These are phyloP conservation scores for Torulaspora microellipsoides DNA, from an alignment of 805 yeast species.

Conservation along the genomic window DNA sequence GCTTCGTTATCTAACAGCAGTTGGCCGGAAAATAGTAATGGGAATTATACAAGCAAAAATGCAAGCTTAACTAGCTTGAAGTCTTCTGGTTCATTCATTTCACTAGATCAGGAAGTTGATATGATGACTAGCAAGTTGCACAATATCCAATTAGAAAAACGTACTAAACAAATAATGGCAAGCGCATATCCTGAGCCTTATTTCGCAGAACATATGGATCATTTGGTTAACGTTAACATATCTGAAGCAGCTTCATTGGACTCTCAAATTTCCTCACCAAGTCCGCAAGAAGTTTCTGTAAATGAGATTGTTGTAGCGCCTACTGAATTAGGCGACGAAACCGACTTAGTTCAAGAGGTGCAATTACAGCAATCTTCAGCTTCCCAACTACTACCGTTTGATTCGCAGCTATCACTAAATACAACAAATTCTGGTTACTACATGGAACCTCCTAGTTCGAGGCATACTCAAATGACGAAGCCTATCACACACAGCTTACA, in stretches of 20 bases:
- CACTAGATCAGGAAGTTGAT: slow-evolving; percentile 15
- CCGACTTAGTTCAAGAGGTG: neutral
- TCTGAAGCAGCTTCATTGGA: slow-evolving; percentile 19
- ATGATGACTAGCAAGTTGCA: slow-evolving; percentile 12
- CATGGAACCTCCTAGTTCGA: slow-evolving; percentile 17
- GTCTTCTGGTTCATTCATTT: slow-evolving; percentile 15
- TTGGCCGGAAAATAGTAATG: slow-evolving; percentile 3
- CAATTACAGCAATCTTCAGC: neutral
- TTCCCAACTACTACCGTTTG: slow-evolving; percentile 7
- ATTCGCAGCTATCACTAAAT: slow-evolving; percentile 3
- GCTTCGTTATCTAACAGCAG: slow-evolving; percentile 5
- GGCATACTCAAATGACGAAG: slow-evolving; percentile 12
- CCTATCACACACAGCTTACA: slow-evolving; percentile 32
- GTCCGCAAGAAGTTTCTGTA: slow-evolving; percentile 23
- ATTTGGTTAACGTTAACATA: slow-evolving; percentile 15
- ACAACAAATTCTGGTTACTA: slow-evolving; percentile 11
- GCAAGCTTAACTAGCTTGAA: slow-evolving; percentile 15
- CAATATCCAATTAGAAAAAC: slow-evolving; percentile 11
- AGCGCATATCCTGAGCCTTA: slow-evolving; percentile 18
- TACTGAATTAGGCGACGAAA: slow-evolving; percentile 5
- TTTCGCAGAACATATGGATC: slow-evolving; percentile 14
- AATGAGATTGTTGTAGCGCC: slow-evolving; percentile 12
- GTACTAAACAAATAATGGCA: slow-evolving; percentile 10
- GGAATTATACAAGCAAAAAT: slow-evolving; percentile 9
- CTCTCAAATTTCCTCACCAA: slow-evolving; percentile 15